These are phyloP conservation scores for Borovskyia barvae DNA, from an alignment of 208 protist species.

Conservation along the genomic window DNA sequence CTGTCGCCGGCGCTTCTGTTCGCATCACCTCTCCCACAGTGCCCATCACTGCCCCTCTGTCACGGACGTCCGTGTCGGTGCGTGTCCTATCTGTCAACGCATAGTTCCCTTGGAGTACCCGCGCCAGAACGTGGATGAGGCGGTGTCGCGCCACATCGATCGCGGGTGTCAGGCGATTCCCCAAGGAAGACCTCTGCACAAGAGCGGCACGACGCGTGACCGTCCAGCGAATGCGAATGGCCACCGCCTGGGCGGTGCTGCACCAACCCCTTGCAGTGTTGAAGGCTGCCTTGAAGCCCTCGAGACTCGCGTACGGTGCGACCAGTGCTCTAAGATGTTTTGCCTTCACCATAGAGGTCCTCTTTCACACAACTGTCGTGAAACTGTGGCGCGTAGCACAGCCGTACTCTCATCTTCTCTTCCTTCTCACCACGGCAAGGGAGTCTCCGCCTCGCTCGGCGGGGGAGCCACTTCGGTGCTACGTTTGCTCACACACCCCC, in stretches of 20 bases:
- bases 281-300: slow-evolving; percentile 36
- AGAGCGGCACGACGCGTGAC: background rate
- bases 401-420: too few relatives aligned
- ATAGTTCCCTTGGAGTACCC: slow-evolving; percentile 58
- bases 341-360: slow-evolving; percentile 75
- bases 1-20: slow-evolving; percentile 79
- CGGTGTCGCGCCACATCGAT: slow-evolving; percentile 77
- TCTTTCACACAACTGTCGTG: slow-evolving; percentile 48
- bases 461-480: slow-evolving; percentile 19
- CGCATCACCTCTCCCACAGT: slow-evolving; percentile 54
- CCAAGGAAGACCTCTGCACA: slow-evolving; percentile 1
- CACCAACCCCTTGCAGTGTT: slow-evolving; percentile 43
- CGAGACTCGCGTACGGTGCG: slow-evolving; percentile 49
- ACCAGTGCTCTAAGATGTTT: slow-evolving; percentile 59
- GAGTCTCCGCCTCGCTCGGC: slow-evolving; percentile 3
- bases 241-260: slow-evolving; percentile 16
- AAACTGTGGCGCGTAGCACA: slow-evolving; percentile 4
- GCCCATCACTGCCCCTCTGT: slow-evolving; percentile 58
- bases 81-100: slow-evolving; percentile 50
- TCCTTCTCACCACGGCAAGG: background rate
- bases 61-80: slow-evolving; percentile 32
- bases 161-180: slow-evolving; percentile 46
- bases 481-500: slow-evolving; percentile 29
- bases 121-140: slow-evolving; percentile 57
- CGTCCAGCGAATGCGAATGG: slow-evolving; percentile 2